Evolutionary conservation across 2,329 filamentous ascomycete genomes (phyloP).

Genomic region (Diaporthe velutina): DNA sequence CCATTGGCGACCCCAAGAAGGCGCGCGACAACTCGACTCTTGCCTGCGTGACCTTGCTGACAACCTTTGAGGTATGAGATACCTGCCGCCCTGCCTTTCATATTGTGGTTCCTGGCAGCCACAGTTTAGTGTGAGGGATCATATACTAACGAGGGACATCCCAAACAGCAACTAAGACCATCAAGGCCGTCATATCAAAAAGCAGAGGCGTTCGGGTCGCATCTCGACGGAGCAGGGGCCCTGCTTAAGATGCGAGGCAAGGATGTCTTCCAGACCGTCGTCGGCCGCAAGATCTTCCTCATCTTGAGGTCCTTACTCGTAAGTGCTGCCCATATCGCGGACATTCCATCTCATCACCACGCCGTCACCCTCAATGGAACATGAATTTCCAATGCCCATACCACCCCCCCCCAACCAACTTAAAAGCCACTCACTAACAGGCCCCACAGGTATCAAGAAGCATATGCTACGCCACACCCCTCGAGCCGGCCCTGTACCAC

Average conservation of each 20-base stretch:
- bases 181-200: conserved; percentile 36
- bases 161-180: conserved; percentile 35
- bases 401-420: not conserved
- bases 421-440: not conserved
- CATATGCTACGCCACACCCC: conserved; percentile 38
- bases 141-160: not conserved
- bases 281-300: conserved; percentile 38
- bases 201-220: conserved; percentile 37
- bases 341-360: not conserved
- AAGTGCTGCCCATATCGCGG: not conserved
- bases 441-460: conserved; percentile 33
- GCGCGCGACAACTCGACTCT: conserved; percentile 39
- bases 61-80: conserved; percentile 36
- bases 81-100: not conserved
- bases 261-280: conserved; percentile 38
- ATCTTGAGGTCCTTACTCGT: conserved; percentile 38
- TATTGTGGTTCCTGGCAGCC: not conserved
- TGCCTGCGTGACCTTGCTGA: conserved; percentile 38
- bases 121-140: not conserved
- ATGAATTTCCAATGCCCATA: no score
- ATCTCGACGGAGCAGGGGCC: conserved; percentile 38
- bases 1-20: conserved; percentile 35
- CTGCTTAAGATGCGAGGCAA: conserved; percentile 37
- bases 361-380: not conserved
- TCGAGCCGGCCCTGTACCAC: conserved; percentile 36